phyloP scores from a whole-genome alignment of 2,329 filamentous ascomycete genomes.

The Berkeleyomyces rouxiae region DNA sequence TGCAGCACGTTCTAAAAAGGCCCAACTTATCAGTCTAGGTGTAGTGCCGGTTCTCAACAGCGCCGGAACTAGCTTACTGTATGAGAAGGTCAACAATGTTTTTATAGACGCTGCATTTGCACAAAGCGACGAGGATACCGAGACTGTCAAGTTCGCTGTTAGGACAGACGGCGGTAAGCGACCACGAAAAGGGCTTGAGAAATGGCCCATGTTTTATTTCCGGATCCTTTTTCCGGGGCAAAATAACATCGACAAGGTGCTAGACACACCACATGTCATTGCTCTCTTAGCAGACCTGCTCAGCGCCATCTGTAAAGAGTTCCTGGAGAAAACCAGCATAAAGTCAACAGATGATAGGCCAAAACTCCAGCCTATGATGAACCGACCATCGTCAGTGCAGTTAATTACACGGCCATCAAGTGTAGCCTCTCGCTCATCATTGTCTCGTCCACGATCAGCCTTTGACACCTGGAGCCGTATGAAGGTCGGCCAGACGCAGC shows the following conservation, averaged over 20 bases:
- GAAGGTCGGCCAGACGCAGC: slow-evolving; percentile 10
- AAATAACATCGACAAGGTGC: neutral
- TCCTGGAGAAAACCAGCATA: slow-evolving; percentile 42
- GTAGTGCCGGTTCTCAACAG: slow-evolving; percentile 45
- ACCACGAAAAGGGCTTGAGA: slow-evolving; percentile 49
- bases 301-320: slow-evolving; percentile 51
- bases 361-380: neutral
- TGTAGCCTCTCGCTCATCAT: slow-evolving; percentile 32
- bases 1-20: slow-evolving; percentile 52
- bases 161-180: slow-evolving; percentile 30
- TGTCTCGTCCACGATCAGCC: slow-evolving; percentile 15
- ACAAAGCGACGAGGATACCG: slow-evolving; percentile 29
- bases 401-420: slow-evolving; percentile 33
- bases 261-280: neutral
- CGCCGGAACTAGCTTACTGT: slow-evolving; percentile 47
- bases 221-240: slow-evolving; percentile 33
- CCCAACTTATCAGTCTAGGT: slow-evolving; percentile 72
- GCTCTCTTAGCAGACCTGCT: slow-evolving; percentile 40
- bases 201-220: slow-evolving; percentile 83
- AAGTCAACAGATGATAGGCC: neutral
- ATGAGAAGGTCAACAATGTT: slow-evolving; percentile 59
- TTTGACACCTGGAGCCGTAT: slow-evolving; percentile 26
- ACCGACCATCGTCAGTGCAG: neutral
- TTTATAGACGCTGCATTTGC: slow-evolving; percentile 71
- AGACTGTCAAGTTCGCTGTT: slow-evolving; percentile 18